Conservation (phyloP, 2,329 filamentous ascomycete genomes). For the Fusarium sp. region DNA sequence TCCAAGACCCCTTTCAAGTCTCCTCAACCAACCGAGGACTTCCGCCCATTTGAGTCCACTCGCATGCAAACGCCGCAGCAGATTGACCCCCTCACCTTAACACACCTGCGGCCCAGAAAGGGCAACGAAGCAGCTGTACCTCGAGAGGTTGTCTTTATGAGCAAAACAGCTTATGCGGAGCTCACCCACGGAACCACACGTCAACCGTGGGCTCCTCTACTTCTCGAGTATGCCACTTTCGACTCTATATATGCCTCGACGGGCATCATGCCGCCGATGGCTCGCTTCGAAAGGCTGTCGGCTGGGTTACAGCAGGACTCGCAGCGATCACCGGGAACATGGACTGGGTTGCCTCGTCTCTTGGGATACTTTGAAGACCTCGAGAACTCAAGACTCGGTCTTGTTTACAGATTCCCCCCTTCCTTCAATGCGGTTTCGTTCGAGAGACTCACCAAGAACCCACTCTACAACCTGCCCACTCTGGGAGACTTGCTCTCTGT, state of each 20-base stretch:
- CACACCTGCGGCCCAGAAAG: constrained; percentile 59
- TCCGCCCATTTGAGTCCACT: constrained; percentile 67
- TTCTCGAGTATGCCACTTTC: constrained; percentile 78
- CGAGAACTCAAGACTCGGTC: constrained; percentile 75
- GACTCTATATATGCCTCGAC: constrained; percentile 72
- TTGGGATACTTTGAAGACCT: constrained; percentile 82
- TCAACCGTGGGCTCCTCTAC: constrained; percentile 65
- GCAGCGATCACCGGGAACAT: constrained; percentile 65
- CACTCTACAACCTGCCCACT: constrained; percentile 64
- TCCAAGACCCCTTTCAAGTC: constrained; percentile 52
- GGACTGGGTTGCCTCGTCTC: constrained; percentile 71
- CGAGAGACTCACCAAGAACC: constrained; percentile 62
- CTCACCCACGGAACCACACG: constrained; percentile 56
- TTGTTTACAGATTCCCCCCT: constrained; percentile 80
- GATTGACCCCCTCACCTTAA: constrained; percentile 67
- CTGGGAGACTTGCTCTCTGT: constrained; percentile 65
- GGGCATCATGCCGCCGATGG: constrained; percentile 73
- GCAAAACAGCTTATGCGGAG: constrained; percentile 64
- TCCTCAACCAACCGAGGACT: constrained; percentile 56
- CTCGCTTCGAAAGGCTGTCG: constrained; percentile 73
- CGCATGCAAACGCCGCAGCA: constrained; percentile 72
- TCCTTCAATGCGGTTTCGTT: constrained; percentile 70
- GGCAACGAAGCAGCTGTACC: constrained; percentile 48
- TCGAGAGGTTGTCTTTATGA: constrained; percentile 63
- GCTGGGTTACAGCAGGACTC: constrained; percentile 67